A percentile compares a stretch with the other conserved stretches of the same genome.
These are phyloP conservation scores for Melocanna baccifera DNA, from an alignment of 176 grass and related monocot species.

Conservation along the genomic window DNA sequence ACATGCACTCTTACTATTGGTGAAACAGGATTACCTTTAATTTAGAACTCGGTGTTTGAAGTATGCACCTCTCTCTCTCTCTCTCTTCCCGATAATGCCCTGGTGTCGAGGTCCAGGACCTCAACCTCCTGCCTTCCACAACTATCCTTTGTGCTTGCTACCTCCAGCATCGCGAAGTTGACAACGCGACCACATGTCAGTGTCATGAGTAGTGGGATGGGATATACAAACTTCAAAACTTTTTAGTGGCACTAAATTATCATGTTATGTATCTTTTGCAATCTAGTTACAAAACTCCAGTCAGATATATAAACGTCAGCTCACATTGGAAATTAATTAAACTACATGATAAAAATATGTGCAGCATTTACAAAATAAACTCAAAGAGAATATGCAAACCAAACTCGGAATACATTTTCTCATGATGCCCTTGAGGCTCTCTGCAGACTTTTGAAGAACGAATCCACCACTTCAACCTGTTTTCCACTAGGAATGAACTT, in stretches of 20 bases:
- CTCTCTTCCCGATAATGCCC: no score
- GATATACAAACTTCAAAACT: no score
- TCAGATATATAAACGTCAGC: background rate
- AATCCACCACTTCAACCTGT: slow-evolving; percentile 1
- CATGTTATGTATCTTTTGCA: background rate
- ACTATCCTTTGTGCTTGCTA: background rate
- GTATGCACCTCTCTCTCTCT: no score
- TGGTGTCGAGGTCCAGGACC: no score
- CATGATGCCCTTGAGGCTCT: background rate
- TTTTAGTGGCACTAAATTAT: background rate
- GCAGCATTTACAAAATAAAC: background rate
- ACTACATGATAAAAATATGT: background rate
- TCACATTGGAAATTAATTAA: background rate
- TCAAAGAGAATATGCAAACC: background rate
- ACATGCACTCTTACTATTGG: no score
- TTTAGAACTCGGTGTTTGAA: no score
- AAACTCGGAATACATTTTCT: background rate
- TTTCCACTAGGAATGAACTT: slow-evolving; percentile 41
- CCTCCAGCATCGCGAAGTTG: background rate
- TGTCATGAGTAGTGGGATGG: background rate
- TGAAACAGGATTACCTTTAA: no score
- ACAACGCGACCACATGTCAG: background rate
- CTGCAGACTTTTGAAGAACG: slow-evolving; percentile 17
- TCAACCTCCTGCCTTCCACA: background rate
- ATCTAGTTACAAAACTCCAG: background rate